phyloP scores from a whole-genome alignment of 495 filamentous ascomycete genomes.

The Gamarada debralockiae region DNA sequence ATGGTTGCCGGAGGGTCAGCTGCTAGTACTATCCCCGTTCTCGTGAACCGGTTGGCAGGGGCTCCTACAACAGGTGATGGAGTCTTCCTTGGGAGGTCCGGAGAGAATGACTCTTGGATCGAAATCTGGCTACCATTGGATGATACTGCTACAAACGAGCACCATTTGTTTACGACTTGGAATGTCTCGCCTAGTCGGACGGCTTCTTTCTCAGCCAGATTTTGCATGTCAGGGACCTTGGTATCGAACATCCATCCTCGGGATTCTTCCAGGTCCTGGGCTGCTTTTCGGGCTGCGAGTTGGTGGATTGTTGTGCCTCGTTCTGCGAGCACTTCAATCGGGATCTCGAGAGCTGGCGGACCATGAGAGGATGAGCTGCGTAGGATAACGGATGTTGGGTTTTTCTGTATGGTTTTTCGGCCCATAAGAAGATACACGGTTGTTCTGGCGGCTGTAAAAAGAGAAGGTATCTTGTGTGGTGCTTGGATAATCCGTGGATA shows the following conservation, averaged over 20 bases:
- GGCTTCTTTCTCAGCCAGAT: slow-evolving; percentile 54
- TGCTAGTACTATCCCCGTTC: too few relatives aligned
- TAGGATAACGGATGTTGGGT: slow-evolving; percentile 52
- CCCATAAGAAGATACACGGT: slow-evolving; percentile 60
- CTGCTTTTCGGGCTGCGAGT: slow-evolving; percentile 62
- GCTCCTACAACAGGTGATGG: too few relatives aligned
- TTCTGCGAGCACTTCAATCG: slow-evolving; percentile 42
- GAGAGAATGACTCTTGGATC: too few relatives aligned
- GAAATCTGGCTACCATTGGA: too few relatives aligned
- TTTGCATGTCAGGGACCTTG: slow-evolving; percentile 36
- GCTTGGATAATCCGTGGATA: slow-evolving; percentile 56
- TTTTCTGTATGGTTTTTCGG: slow-evolving; percentile 36
- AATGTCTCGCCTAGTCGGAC: slow-evolving; percentile 58
- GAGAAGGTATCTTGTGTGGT: slow-evolving; percentile 54
- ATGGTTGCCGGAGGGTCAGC: too few relatives aligned
- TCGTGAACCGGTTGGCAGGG: too few relatives aligned
- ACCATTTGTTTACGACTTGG: slow-evolving; percentile 64
- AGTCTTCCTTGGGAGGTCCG: too few relatives aligned
- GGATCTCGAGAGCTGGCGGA: slow-evolving; percentile 57
- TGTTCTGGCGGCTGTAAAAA: slow-evolving; percentile 60
- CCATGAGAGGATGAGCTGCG: slow-evolving; percentile 47
- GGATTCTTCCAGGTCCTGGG: slow-evolving; percentile 65
- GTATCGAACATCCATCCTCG: slow-evolving; percentile 60
- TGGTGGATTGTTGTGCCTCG: slow-evolving; percentile 60
- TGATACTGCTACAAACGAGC: slow-evolving; percentile 66